Evolutionary conservation across 139 green algal genomes (phyloP).

Genomic region (Micractinium conductrix): DNA sequence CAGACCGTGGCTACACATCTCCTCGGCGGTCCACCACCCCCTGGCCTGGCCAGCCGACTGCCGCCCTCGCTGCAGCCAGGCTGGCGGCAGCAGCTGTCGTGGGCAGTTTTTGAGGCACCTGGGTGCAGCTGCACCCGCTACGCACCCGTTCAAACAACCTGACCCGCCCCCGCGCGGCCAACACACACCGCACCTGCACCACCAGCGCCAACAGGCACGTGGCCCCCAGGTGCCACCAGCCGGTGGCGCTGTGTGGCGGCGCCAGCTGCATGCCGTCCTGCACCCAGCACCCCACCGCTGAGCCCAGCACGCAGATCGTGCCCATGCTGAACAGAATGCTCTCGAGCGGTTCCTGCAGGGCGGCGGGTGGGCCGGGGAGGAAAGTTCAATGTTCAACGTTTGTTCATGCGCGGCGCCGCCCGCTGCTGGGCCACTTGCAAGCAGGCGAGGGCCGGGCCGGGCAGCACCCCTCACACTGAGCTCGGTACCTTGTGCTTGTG

Average conservation of each 20-base stretch:
- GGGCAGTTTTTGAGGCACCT: background rate
- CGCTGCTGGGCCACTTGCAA: background rate
- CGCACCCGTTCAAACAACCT: background rate
- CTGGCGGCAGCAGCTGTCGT: too few species aligned
- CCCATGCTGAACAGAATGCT: constrained; percentile 10
- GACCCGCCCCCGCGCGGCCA: too few species aligned
- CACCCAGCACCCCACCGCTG: background rate
- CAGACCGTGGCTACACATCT: too few species aligned
- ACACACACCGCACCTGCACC: constrained; percentile 24
- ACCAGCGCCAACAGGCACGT: background rate
- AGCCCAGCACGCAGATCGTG: background rate
- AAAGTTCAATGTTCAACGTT: too few species aligned
- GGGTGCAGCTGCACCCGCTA: background rate
- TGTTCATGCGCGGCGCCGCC: too few species aligned
- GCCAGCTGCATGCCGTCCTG: background rate
- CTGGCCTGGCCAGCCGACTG: too few species aligned
- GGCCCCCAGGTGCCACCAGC: background rate
- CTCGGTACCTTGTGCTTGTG: background rate
- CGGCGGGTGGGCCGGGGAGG: background rate
- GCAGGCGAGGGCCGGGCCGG: background rate
- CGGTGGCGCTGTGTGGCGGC: background rate
- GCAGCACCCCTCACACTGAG: background rate
- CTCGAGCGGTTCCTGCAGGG: background rate
- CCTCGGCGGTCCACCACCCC: too few species aligned
- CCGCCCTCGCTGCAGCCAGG: too few species aligned